These are phyloP conservation scores for Croton laevigatus DNA, from an alignment of 441 rosid genomes.

Conservation along the genomic window DNA sequence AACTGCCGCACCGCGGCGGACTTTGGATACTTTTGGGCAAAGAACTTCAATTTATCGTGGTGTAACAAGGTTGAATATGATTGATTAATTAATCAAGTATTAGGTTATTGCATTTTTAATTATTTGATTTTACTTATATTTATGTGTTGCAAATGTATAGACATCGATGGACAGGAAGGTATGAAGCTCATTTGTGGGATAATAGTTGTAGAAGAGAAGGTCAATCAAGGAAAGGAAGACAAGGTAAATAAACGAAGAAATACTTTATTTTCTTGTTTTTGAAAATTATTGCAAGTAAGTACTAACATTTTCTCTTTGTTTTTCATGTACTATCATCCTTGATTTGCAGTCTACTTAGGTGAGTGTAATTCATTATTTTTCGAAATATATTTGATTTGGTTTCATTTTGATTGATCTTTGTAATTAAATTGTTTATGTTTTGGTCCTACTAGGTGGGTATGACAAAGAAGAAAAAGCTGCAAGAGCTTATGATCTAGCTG, in stretches of 20 bases:
- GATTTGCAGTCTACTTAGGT: conserved; percentile 80
- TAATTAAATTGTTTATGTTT: neutral
- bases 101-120: neutral
- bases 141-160: conserved; percentile 27
- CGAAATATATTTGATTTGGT: neutral
- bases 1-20: conserved; percentile 65
- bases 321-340: conserved; percentile 22
- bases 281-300: neutral
- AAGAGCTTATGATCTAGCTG: conserved; percentile 92
- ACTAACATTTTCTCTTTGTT: conserved; percentile 23
- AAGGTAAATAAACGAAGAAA: conserved; percentile 43
- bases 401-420: neutral
- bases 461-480: conserved; percentile 99
- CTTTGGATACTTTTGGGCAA: conserved; percentile 89
- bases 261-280: neutral
- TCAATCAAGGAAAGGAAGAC: conserved; percentile 97
- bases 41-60: conserved; percentile 96
- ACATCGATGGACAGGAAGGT: conserved; percentile 98
- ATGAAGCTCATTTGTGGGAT: conserved; percentile 99
- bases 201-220: conserved; percentile 99
- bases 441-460: conserved; percentile 68
- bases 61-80: conserved; percentile 60
- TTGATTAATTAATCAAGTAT: neutral
- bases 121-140: neutral
- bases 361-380: conserved; percentile 26